Conservation (phyloP, 345 rosid species). For the Moricandia arvensis region DNA sequence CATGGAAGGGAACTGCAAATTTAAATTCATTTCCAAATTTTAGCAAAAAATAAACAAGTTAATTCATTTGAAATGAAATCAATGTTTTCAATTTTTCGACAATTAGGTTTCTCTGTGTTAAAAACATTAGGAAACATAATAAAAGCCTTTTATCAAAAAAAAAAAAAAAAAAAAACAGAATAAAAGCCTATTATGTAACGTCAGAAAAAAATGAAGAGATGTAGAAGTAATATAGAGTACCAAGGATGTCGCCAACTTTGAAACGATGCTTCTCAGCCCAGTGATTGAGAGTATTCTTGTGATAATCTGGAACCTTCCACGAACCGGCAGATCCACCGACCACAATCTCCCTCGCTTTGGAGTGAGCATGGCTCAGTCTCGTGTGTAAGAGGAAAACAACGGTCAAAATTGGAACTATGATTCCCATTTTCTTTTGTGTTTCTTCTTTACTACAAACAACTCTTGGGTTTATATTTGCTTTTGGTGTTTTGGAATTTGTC, state of each 20-base stretch:
- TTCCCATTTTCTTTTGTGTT: not conserved
- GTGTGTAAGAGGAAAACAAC: slow-evolving; percentile 28
- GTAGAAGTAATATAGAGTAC: slow-evolving; percentile 25
- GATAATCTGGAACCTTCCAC: slow-evolving; percentile 55
- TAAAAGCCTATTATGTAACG: not conserved
- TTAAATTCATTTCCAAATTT: too few relatives aligned
- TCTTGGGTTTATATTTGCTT: not conserved
- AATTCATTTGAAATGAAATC: too few relatives aligned
- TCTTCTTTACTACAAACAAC: not conserved
- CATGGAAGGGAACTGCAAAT: too few relatives aligned
- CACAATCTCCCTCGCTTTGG: slow-evolving; percentile 31
- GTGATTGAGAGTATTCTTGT: slow-evolving; percentile 35
- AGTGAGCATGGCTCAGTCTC: slow-evolving; percentile 39
- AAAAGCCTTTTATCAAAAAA: not conserved
- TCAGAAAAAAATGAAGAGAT: not conserved
- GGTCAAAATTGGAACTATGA: slow-evolving; percentile 22
- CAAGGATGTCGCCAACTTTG: slow-evolving; percentile 46
- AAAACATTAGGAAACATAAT: not conserved
- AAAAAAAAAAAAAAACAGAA: not conserved
- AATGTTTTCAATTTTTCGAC: not conserved
- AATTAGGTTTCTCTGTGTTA: not conserved
- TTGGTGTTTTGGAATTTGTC: not conserved
- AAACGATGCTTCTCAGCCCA: slow-evolving; percentile 47
- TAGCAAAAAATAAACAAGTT: too few relatives aligned
- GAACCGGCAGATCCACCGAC: slow-evolving; percentile 56